These are phyloP conservation scores for Penicillium concentricum DNA, from an alignment of 2,329 filamentous ascomycete species.

Conservation along the genomic window DNA sequence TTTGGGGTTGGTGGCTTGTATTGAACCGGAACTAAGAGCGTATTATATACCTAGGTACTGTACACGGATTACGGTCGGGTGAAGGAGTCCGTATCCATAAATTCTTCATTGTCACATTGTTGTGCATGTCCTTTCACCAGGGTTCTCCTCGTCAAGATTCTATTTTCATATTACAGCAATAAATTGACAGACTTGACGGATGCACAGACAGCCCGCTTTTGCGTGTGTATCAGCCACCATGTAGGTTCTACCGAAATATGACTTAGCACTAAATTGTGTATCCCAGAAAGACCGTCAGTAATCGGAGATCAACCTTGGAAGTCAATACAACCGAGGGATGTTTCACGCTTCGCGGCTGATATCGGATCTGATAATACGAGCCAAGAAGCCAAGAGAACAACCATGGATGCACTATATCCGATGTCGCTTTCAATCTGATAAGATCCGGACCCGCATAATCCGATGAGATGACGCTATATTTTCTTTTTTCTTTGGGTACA, in stretches of 20 bases:
- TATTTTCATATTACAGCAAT: neutral
- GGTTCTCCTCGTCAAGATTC: neutral
- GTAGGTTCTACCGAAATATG: neutral
- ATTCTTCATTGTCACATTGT: too few species aligned
- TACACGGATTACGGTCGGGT: neutral
- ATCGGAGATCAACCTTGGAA: neutral
- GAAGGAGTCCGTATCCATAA: too few species aligned
- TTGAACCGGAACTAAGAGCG: neutral
- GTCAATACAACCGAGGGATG: neutral
- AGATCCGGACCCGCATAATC: conserved; percentile 5
- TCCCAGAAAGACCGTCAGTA: neutral
- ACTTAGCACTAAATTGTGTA: neutral
- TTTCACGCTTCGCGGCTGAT: neutral
- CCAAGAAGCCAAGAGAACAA: conserved; percentile 5
- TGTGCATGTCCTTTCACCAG: neutral
- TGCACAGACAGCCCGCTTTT: neutral
- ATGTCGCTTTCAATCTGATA: conserved; percentile 13
- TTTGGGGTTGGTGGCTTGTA: conserved; percentile 4
- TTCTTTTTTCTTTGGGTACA: neutral
- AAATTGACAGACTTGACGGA: too few species aligned
- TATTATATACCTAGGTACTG: neutral
- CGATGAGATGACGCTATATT: neutral
- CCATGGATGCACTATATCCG: neutral
- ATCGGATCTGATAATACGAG: conserved; percentile 1
- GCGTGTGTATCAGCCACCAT: neutral